Conservation (phyloP, 2,329 filamentous ascomycete genomes). For the Conoideocrella luteorostrata region DNA sequence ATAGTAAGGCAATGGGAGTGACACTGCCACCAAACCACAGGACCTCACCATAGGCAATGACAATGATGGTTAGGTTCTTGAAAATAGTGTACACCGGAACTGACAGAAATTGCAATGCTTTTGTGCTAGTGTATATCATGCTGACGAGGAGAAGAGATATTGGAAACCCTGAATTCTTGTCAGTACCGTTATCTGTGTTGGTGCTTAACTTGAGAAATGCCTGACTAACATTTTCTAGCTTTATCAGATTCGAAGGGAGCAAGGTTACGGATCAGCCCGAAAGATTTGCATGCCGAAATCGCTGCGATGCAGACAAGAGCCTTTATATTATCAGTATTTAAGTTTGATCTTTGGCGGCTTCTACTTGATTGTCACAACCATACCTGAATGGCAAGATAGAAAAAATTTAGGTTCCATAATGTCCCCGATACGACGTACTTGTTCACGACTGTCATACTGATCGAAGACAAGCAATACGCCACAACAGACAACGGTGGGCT, state of each 20-base stretch:
- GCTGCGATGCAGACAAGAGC: constrained; percentile 81
- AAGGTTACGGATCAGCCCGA: constrained; percentile 75
- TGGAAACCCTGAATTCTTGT: constrained; percentile 67
- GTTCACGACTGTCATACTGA: constrained; percentile 99
- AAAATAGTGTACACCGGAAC: constrained; percentile 99
- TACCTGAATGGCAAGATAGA: constrained; percentile 90
- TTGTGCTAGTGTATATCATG: constrained; percentile 98
- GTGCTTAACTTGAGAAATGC: neutral
- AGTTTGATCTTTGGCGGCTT: too few relatives aligned
- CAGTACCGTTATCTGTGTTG: neutral
- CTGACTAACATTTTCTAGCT: constrained; percentile 75
- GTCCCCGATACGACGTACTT: constrained; percentile 93
- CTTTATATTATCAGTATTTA: constrained; percentile 37
- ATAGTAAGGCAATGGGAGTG: constrained; percentile 78
- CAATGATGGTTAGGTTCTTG: constrained; percentile 98
- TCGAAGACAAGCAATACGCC: constrained; percentile 91
- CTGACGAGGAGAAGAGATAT: constrained; percentile 92
- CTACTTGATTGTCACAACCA: too few relatives aligned
- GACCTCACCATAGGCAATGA: constrained; percentile 97
- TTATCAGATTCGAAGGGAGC: constrained; percentile 79
- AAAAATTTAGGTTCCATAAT: constrained; percentile 93
- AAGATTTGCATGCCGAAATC: constrained; percentile 75
- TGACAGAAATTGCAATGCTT: constrained; percentile 91
- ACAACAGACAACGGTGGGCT: constrained; percentile 76
- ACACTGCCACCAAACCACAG: constrained; percentile 96